Evolutionary conservation across 352 stramenopile species (phyloP).

Genomic region (Phytophthora agathidicida): DNA sequence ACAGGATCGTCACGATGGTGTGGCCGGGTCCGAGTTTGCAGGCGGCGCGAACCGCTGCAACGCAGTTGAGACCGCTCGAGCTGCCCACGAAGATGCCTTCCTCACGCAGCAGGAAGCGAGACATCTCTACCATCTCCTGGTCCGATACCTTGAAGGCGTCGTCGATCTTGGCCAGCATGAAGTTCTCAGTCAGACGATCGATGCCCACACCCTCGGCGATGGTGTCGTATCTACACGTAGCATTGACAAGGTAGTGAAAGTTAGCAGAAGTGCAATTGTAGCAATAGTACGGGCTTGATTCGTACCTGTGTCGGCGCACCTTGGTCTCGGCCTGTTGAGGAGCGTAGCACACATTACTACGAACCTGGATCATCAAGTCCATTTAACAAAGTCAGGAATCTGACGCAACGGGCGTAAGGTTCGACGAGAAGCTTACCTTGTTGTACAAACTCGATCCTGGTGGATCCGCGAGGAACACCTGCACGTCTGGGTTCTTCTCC

Average conservation of each 20-base stretch:
- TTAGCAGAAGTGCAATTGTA: neutral
- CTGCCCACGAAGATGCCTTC: slow-evolving; percentile 97
- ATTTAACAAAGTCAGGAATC: slow-evolving; percentile 4
- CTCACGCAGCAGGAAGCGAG: slow-evolving; percentile 94
- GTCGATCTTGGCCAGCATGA: slow-evolving; percentile 90
- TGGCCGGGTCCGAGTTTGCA: slow-evolving; percentile 80
- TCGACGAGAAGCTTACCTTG: slow-evolving; percentile 58
- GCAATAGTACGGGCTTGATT: neutral
- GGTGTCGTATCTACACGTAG: slow-evolving; percentile 96
- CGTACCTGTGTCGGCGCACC: slow-evolving; percentile 89
- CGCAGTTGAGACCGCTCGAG: slow-evolving; percentile 87
- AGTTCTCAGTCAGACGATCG: slow-evolving; percentile 97
- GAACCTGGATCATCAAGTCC: slow-evolving; percentile 44
- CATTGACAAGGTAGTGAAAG: neutral
- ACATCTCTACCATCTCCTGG: slow-evolving; percentile 98
- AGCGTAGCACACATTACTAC: slow-evolving; percentile 96
- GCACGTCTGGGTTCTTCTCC: slow-evolving; percentile 79
- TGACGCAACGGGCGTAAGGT: neutral
- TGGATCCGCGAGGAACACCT: slow-evolving; percentile 97
- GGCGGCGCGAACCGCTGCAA: slow-evolving; percentile 75
- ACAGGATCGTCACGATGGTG: slow-evolving; percentile 88
- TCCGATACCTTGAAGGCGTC: slow-evolving; percentile 91
- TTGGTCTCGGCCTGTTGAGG: slow-evolving; percentile 93
- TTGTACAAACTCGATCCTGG: slow-evolving; percentile 97
- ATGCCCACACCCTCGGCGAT: slow-evolving; percentile 98